phyloP scores from a whole-genome alignment of 805 yeast genomes.

The Candida rishiriensis region DNA sequence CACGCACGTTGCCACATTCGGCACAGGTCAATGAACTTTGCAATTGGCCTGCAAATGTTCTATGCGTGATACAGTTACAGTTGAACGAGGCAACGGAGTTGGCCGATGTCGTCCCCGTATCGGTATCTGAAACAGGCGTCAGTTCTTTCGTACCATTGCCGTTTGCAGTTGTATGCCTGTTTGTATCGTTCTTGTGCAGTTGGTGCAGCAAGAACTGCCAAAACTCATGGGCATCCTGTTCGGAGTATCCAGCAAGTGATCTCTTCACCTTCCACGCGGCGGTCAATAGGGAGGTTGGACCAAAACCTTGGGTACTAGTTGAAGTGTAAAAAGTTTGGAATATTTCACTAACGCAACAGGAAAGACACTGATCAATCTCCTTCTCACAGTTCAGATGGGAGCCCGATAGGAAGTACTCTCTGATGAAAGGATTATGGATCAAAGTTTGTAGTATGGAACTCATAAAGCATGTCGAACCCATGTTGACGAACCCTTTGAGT shows the following conservation, averaged over 20 bases:
- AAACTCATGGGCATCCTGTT: conserved; percentile 98
- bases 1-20: conserved; percentile 59
- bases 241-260: conserved; percentile 89
- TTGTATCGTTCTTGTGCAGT: conserved; percentile 52
- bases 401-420: conserved; percentile 73
- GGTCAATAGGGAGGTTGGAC: conserved; percentile 73
- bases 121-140: conserved; percentile 11
- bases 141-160: conserved; percentile 17
- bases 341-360: conserved; percentile 81
- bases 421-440: conserved; percentile 84
- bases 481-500: conserved; percentile 79
- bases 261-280: conserved; percentile 86
- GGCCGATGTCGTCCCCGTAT: neutral
- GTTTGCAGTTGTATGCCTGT: conserved; percentile 6
- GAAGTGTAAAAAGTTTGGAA: conserved; percentile 72
- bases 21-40: conserved; percentile 76
- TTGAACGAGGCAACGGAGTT: neutral
- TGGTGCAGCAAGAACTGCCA: conserved; percentile 89
- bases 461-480: conserved; percentile 98
- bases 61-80: conserved; percentile 80
- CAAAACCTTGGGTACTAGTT: conserved; percentile 59
- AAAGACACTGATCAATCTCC: conserved; percentile 50
- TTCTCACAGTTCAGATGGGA: conserved; percentile 56
- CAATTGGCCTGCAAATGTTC: conserved; percentile 76
- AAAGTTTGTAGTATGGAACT: conserved; percentile 86